phyloP scores from a whole-genome alignment of 805 yeast genomes.

The Gaillardinia entomophila region DNA sequence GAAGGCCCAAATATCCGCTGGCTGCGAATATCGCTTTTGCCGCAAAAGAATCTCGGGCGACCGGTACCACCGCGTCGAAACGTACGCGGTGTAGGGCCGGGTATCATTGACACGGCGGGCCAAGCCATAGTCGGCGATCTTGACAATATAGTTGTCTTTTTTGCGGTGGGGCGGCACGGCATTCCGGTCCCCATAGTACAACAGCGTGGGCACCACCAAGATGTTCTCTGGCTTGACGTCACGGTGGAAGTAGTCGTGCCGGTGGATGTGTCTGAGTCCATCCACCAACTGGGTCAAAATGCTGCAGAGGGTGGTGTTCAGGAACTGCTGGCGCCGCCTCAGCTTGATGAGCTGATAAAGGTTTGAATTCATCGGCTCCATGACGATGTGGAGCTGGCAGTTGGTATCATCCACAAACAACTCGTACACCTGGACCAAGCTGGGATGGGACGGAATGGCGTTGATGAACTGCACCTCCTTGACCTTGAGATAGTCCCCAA shows the following conservation, averaged over 20 bases:
- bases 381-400: conserved; percentile 67
- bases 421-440: conserved; percentile 71
- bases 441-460: conserved; percentile 63
- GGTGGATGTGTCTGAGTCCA: conserved; percentile 81
- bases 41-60: conserved; percentile 76
- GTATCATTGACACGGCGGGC: conserved; percentile 54
- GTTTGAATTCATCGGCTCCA: conserved; percentile 84
- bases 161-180: conserved; percentile 35
- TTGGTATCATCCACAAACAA: conserved; percentile 63
- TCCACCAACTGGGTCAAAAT: conserved; percentile 65
- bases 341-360: conserved; percentile 70
- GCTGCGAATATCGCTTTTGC: conserved; percentile 54
- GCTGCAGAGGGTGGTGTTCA: conserved; percentile 55
- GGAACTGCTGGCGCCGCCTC: conserved; percentile 48
- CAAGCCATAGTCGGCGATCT: conserved; percentile 76
- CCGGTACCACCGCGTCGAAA: conserved; percentile 82
- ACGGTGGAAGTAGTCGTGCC: conserved; percentile 66
- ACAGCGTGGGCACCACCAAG: conserved; percentile 54
- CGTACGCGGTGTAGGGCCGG: conserved; percentile 65
- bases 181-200: conserved; percentile 42
- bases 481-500: conserved; percentile 33
- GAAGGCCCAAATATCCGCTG: conserved; percentile 84
- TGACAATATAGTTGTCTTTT: conserved; percentile 51
- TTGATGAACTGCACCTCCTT: conserved; percentile 66
- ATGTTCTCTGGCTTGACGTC: conserved; percentile 95